phyloP scores from a whole-genome alignment of 257 asterid genomes.

The Solanum tarijense region DNA sequence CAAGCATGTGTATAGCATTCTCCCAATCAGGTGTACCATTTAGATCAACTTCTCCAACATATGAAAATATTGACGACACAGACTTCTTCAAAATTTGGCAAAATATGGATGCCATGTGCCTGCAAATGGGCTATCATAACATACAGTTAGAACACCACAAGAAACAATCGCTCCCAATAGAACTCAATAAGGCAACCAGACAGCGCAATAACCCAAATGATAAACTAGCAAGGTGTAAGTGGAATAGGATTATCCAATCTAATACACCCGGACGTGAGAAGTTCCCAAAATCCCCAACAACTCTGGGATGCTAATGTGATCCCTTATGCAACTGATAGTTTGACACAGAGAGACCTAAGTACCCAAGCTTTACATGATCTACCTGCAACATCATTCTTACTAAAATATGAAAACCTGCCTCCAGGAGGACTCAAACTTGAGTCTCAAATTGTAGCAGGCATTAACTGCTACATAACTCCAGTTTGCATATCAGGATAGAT shows the following conservation, averaged over 20 bases:
- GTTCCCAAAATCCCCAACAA: background rate
- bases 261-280: background rate
- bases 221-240: background rate
- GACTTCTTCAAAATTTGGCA: slow-evolving; percentile 56
- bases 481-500: background rate
- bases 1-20: slow-evolving; percentile 33
- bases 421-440: background rate
- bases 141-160: slow-evolving; percentile 24
- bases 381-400: background rate
- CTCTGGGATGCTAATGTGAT: background rate
- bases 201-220: background rate
- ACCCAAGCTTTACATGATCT: background rate
- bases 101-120: slow-evolving; percentile 67
- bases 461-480: background rate
- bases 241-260: background rate
- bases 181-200: background rate
- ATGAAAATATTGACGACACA: slow-evolving; percentile 35
- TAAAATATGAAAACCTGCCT: background rate
- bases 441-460: background rate
- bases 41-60: slow-evolving; percentile 39
- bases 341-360: background rate
- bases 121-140: slow-evolving; percentile 58
- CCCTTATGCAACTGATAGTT: background rate
- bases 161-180: background rate
- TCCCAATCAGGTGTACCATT: slow-evolving; percentile 51